These are phyloP conservation scores for Prunus davidiana DNA, from an alignment of 306 rosid genomes.

Conservation along the genomic window DNA sequence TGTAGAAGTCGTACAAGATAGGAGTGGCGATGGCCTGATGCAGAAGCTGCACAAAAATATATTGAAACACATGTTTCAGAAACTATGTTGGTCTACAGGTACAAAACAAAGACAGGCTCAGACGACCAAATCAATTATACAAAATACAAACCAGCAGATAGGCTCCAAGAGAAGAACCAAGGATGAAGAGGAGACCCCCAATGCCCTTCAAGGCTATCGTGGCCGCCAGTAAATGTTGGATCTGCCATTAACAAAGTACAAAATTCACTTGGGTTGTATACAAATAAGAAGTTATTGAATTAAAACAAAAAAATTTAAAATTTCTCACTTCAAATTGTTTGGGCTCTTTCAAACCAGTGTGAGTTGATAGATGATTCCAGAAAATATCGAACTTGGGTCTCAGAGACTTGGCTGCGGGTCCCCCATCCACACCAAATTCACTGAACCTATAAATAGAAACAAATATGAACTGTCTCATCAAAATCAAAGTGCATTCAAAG, in stretches of 20 bases:
- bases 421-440: conserved; percentile 59
- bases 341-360: conserved; percentile 44
- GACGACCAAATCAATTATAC: conserved; percentile 6
- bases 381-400: conserved; percentile 46
- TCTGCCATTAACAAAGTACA: conserved; percentile 31
- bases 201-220: conserved; percentile 49
- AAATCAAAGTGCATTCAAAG: background rate
- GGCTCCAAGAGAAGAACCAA: conserved; percentile 58
- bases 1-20: conserved; percentile 63
- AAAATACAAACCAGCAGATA: conserved; percentile 52
- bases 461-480: background rate
- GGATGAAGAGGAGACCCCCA: conserved; percentile 57
- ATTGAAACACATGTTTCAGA: background rate
- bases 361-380: conserved; percentile 32
- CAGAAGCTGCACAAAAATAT: conserved; percentile 42
- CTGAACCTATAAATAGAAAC: conserved; percentile 41
- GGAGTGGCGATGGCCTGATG: conserved; percentile 55
- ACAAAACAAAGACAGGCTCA: background rate
- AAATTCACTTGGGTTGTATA: background rate
- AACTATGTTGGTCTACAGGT: background rate
- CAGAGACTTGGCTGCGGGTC: conserved; percentile 49
- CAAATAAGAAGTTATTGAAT: background rate
- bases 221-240: conserved; percentile 45
- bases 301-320: background rate
- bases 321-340: conserved; percentile 44